Evolutionary conservation across 371 early-diverging fungal genomes (phyloP).

Genomic region (Rhizopus microsporus): DNA sequence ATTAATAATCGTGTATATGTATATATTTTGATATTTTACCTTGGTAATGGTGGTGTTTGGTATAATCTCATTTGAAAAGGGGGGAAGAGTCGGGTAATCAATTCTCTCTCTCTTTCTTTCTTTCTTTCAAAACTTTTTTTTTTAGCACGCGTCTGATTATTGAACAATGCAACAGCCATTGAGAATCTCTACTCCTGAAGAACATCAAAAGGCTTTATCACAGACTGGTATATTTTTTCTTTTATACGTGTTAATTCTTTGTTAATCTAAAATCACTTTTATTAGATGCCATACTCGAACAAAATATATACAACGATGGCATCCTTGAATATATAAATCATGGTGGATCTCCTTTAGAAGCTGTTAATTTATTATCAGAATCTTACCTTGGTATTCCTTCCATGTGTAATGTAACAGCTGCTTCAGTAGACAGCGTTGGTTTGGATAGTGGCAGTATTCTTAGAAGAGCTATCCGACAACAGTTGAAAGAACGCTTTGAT

Average conservation of each 20-base stretch:
- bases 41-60: conserved; percentile 22
- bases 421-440: conserved; percentile 48
- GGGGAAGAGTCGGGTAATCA: background rate
- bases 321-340: conserved; percentile 52
- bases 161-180: conserved; percentile 4
- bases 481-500: conserved; percentile 62
- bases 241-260: background rate
- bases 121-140: background rate
- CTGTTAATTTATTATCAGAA: conserved; percentile 58
- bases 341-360: conserved; percentile 68
- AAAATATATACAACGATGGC: conserved; percentile 46
- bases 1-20: background rate
- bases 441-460: conserved; percentile 48
- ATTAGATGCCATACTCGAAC: conserved; percentile 68
- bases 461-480: conserved; percentile 53
- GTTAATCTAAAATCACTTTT: background rate
- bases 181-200: conserved; percentile 25
- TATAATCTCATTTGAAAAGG: conserved; percentile 23
- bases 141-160: too few species aligned
- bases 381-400: conserved; percentile 71
- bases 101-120: background rate
- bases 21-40: conserved; percentile 15
- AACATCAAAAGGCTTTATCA: conserved; percentile 21
- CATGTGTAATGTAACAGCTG: conserved; percentile 62
- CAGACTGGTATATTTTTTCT: conserved; percentile 17